Evolutionary conservation across 805 yeast species (phyloP).

Genomic region (Hanseniaspora mollemarum): DNA sequence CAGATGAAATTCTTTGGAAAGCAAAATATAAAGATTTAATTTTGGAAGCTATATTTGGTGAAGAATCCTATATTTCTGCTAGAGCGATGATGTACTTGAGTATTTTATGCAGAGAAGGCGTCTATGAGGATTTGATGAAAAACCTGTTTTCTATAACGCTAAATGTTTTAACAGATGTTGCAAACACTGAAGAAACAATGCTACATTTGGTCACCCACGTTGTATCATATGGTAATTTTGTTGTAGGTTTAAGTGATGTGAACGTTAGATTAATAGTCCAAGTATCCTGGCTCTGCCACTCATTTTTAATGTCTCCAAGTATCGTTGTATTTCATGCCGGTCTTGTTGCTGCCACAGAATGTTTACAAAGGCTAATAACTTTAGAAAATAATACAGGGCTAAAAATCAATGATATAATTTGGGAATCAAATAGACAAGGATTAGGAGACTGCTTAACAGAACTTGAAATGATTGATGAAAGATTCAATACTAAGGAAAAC

Average conservation of each 20-base stretch:
- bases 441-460: conserved; percentile 35
- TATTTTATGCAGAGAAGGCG: conserved; percentile 50
- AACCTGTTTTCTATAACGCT: conserved; percentile 26
- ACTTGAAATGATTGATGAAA: conserved; percentile 35
- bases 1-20: conserved; percentile 45
- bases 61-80: conserved; percentile 49
- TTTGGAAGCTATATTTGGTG: conserved; percentile 48
- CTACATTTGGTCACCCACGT: conserved; percentile 31
- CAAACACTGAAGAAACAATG: conserved; percentile 26
- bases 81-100: conserved; percentile 63
- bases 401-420: conserved; percentile 26
- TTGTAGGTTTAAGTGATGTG: conserved; percentile 31
- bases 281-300: conserved; percentile 33
- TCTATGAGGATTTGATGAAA: conserved; percentile 43
- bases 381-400: conserved; percentile 23
- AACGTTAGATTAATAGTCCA: conserved; percentile 24
- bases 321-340: conserved; percentile 34
- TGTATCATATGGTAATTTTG: conserved; percentile 33
- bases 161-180: conserved; percentile 30
- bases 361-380: conserved; percentile 28
- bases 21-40: conserved; percentile 55
- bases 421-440: conserved; percentile 24
- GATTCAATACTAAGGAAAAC: conserved; percentile 35
- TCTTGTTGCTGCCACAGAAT: conserved; percentile 31
- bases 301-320: conserved; percentile 28